phyloP scores from a whole-genome alignment of 768 basidiomycete species.

The Punctularia strigosozonata region DNA sequence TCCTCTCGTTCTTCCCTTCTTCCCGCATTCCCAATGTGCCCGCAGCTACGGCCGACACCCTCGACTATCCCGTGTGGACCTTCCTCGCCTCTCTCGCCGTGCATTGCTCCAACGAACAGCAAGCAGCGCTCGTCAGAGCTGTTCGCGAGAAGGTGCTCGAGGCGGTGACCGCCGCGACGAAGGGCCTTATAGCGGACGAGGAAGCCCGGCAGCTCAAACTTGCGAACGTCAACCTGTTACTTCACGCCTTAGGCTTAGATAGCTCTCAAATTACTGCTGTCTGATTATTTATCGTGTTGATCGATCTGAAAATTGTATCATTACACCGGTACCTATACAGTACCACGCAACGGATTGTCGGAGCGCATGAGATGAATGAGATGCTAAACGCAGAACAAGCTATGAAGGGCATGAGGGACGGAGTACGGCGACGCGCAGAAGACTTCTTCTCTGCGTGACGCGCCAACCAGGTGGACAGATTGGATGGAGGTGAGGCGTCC shows the following conservation, averaged over 20 bases:
- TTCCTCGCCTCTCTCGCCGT: slow-evolving; percentile 85
- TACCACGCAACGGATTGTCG: neutral
- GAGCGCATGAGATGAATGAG: neutral
- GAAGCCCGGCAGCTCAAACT: slow-evolving; percentile 69
- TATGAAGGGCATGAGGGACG: too few relatives aligned
- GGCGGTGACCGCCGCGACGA: slow-evolving; percentile 70
- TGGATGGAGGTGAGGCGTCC: slow-evolving; percentile 22
- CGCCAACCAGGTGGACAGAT: slow-evolving; percentile 21
- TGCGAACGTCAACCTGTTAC: slow-evolving; percentile 86
- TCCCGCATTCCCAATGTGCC: slow-evolving; percentile 45
- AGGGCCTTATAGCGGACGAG: slow-evolving; percentile 62
- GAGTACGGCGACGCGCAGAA: too few relatives aligned
- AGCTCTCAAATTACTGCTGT: slow-evolving; percentile 55
- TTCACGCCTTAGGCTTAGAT: slow-evolving; percentile 67
- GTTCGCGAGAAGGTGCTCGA: slow-evolving; percentile 91
- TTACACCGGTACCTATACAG: slow-evolving; percentile 1
- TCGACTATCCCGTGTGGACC: slow-evolving; percentile 92
- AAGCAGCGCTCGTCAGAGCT: slow-evolving; percentile 73
- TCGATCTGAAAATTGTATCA: neutral
- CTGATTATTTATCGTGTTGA: neutral
- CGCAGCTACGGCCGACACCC: slow-evolving; percentile 28
- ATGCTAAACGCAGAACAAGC: too few relatives aligned
- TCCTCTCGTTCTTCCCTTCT: slow-evolving; percentile 83
- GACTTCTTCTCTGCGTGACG: slow-evolving; percentile 12
- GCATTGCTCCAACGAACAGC: slow-evolving; percentile 76